Percentiles rank a stretch among this genome's conserved stretches.
Conservation (phyloP, 306 rosid species). For the Prunus padus region DNA sequence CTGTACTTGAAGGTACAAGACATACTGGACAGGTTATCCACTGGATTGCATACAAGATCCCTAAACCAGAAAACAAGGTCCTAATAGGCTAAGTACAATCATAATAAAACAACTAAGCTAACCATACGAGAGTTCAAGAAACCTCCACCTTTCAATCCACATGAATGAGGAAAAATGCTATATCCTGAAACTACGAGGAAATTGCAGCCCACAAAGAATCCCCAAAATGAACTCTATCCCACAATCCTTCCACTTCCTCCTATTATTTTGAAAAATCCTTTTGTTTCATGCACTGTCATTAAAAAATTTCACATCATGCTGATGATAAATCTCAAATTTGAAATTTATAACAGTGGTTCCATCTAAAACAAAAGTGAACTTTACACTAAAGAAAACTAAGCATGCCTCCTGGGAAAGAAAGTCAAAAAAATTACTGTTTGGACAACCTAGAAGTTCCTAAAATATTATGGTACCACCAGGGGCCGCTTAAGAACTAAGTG, state of each 20-base stretch:
- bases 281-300: background rate
- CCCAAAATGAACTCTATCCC: background rate
- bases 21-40: background rate
- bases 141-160: background rate
- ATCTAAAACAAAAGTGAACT: background rate
- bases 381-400: background rate
- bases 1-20: background rate
- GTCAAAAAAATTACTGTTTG: background rate
- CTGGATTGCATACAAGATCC: background rate
- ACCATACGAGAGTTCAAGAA: background rate
- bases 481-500: background rate
- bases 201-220: background rate
- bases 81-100: background rate
- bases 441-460: background rate
- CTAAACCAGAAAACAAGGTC: background rate
- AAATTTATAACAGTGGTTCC: background rate
- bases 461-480: background rate
- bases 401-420: background rate
- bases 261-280: background rate
- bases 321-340: background rate
- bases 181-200: background rate
- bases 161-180: background rate
- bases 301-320: background rate
- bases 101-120: background rate
- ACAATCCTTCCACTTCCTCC: background rate